Evolutionary conservation across 202 grass and related monocot genomes (phyloP).

Genomic region (Miscanthus sacchariflorus): DNA sequence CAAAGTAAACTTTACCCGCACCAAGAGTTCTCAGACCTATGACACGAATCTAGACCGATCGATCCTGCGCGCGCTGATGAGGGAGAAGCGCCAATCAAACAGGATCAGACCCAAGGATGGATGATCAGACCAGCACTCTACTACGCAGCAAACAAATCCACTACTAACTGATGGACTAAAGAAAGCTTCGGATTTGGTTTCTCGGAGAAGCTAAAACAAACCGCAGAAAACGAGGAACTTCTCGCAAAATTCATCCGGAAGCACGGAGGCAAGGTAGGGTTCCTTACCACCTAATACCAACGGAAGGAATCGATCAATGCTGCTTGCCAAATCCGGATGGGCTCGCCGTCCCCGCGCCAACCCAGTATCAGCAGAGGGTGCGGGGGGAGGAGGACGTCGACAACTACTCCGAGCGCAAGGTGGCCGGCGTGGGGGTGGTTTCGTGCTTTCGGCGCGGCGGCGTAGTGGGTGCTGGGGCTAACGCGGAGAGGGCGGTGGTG

Average conservation of each 20-base stretch:
- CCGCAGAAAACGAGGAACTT: background rate
- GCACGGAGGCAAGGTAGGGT: conserved; percentile 19
- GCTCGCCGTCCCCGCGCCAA: conserved; percentile 6
- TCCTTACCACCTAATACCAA: conserved; percentile 25
- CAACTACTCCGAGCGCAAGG: background rate
- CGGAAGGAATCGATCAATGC: conserved; percentile 1
- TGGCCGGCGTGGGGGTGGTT: background rate
- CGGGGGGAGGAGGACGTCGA: background rate
- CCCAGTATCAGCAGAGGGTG: background rate
- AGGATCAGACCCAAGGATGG: background rate
- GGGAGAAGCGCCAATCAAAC: background rate
- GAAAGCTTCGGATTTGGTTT: background rate
- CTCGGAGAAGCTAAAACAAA: background rate
- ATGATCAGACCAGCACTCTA: background rate
- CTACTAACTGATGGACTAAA: background rate
- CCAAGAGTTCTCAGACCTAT: background rate
- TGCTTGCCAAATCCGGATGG: background rate
- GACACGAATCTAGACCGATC: conserved; percentile 4
- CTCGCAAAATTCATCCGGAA: background rate
- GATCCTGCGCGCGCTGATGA: background rate
- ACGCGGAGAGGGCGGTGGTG: background rate
- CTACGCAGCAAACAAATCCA: background rate
- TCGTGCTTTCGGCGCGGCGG: conserved; percentile 34
- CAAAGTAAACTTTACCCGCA: background rate
- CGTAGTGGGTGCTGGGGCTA: background rate